Percentiles rank a stretch among this genome's conserved stretches.
Evolutionary conservation across 2,329 filamentous ascomycete species (phyloP).

Genomic region (Epichloe amarillans): DNA sequence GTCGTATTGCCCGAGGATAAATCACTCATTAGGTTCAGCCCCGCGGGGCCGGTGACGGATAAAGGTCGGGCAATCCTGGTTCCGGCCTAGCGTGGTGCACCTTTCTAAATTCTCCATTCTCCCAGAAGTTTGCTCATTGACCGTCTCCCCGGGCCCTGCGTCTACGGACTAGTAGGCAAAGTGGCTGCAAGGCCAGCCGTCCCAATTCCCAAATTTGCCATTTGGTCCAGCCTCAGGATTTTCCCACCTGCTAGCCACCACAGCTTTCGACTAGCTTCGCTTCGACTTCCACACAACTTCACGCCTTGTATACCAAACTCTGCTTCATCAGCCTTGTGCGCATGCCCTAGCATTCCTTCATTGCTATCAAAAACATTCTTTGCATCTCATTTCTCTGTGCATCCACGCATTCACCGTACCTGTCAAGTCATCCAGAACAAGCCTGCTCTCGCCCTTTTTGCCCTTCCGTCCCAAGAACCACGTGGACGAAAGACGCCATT

Average conservation of each 20-base stretch:
- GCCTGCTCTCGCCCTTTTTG: background rate
- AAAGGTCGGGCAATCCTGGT: constrained; percentile 14
- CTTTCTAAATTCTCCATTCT: too few species aligned
- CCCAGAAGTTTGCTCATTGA: background rate
- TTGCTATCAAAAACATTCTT: constrained; percentile 4
- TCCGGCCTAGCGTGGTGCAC: too few species aligned
- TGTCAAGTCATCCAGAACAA: background rate
- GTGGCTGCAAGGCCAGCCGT: constrained; percentile 9
- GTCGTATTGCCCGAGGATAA: too few species aligned
- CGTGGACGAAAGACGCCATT: constrained; percentile 4
- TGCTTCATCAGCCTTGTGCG: constrained; percentile 3
- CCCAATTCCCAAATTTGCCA: constrained; percentile 21
- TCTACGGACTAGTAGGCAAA: background rate
- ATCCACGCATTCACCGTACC: background rate
- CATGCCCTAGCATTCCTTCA: constrained; percentile 4
- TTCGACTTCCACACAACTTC: constrained; percentile 6
- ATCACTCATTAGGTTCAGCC: constrained; percentile 19
- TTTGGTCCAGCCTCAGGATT: constrained; percentile 21
- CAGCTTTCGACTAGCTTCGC: constrained; percentile 8
- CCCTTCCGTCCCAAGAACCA: constrained; percentile 1
- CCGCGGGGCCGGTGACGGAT: constrained; percentile 15
- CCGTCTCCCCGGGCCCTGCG: constrained; percentile 2
- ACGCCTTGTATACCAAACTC: constrained; percentile 4
- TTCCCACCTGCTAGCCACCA: constrained; percentile 12
- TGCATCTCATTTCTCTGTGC: constrained; percentile 1